A percentile compares a stretch with the other conserved stretches of the same genome.
These are phyloP conservation scores for Neocucurbitaria cava DNA, from an alignment of 2,329 filamentous ascomycete species.

Conservation along the genomic window DNA sequence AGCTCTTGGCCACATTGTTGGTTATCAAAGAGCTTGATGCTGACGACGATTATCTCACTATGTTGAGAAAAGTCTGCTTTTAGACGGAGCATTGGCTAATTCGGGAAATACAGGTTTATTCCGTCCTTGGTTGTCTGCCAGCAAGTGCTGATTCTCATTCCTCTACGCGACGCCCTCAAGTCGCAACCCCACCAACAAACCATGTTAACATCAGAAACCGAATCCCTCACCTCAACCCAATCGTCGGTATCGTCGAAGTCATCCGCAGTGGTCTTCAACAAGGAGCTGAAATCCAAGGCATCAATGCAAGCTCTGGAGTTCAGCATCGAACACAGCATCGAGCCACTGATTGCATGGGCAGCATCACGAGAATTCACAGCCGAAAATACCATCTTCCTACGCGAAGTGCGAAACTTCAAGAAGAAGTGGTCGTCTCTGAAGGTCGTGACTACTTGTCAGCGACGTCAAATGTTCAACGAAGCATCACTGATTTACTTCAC, in stretches of 20 bases:
- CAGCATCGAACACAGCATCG: constrained; percentile 45
- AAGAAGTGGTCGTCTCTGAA: constrained; percentile 41
- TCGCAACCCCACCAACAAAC: constrained; percentile 21
- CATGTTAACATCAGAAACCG: constrained; percentile 33
- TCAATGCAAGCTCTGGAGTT: constrained; percentile 48
- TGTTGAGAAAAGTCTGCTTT: not conserved
- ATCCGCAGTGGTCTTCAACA: constrained; percentile 26
- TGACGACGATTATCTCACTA: constrained; percentile 1
- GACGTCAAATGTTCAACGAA: constrained; percentile 47
- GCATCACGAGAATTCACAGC: constrained; percentile 47
- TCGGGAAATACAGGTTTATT: constrained; percentile 35
- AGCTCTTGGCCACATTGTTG: not conserved
- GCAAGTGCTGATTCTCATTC: constrained; percentile 47
- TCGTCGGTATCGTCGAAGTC: constrained; percentile 32
- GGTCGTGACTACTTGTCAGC: constrained; percentile 38
- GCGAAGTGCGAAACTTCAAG: constrained; percentile 48
- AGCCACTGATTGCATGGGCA: constrained; percentile 45
- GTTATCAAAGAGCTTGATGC: not conserved
- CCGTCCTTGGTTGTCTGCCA: constrained; percentile 47
- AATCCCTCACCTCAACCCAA: constrained; percentile 33
- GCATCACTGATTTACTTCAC: constrained; percentile 49
- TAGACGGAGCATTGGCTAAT: constrained; percentile 8
- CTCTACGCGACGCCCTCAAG: constrained; percentile 39
- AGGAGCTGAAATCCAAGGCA: constrained; percentile 42
- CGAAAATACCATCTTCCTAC: constrained; percentile 48